These are phyloP conservation scores for Solioccasus polychromus DNA, from an alignment of 768 basidiomycete species.

Conservation along the genomic window DNA sequence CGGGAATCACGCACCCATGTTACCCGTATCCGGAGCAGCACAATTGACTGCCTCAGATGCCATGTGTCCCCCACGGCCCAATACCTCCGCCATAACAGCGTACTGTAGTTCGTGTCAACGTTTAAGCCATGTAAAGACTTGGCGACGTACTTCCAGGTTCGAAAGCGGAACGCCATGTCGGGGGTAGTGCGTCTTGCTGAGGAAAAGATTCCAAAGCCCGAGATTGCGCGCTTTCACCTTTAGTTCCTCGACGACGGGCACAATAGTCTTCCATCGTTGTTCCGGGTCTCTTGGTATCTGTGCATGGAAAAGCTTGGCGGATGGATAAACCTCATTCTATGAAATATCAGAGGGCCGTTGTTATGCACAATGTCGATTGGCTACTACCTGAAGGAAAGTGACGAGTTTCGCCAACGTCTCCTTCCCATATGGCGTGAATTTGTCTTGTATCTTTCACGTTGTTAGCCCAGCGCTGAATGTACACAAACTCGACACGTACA, in stretches of 20 bases:
- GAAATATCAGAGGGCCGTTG: not conserved
- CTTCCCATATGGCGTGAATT: slow-evolving; percentile 88
- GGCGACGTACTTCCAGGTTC: slow-evolving; percentile 84
- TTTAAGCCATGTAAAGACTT: not conserved
- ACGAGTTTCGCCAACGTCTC: slow-evolving; percentile 82
- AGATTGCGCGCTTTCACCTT: slow-evolving; percentile 84
- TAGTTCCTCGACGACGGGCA: slow-evolving; percentile 78
- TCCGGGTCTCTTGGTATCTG: slow-evolving; percentile 76
- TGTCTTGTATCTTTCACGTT: slow-evolving; percentile 73
- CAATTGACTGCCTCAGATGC: slow-evolving; percentile 91
- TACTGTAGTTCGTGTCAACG: slow-evolving; percentile 52
- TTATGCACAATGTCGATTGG: slow-evolving; percentile 8
- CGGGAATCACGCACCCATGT: slow-evolving; percentile 72
- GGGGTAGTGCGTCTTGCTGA: slow-evolving; percentile 93
- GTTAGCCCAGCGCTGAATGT: slow-evolving; percentile 4
- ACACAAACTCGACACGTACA: slow-evolving; percentile 40
- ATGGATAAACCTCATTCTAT: slow-evolving; percentile 87
- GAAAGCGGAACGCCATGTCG: slow-evolving; percentile 84
- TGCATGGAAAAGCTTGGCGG: slow-evolving; percentile 69
- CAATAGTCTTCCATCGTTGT: slow-evolving; percentile 80
- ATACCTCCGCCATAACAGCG: slow-evolving; percentile 94
- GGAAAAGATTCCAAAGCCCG: slow-evolving; percentile 96
- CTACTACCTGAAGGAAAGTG: slow-evolving; percentile 74
- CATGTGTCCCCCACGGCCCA: slow-evolving; percentile 79
- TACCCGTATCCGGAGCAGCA: slow-evolving; percentile 95